A percentile compares a stretch with the other conserved stretches of the same genome.
phyloP scores from a whole-genome alignment of 1,139 yeast genomes.

The Pneumocystis carinii region DNA sequence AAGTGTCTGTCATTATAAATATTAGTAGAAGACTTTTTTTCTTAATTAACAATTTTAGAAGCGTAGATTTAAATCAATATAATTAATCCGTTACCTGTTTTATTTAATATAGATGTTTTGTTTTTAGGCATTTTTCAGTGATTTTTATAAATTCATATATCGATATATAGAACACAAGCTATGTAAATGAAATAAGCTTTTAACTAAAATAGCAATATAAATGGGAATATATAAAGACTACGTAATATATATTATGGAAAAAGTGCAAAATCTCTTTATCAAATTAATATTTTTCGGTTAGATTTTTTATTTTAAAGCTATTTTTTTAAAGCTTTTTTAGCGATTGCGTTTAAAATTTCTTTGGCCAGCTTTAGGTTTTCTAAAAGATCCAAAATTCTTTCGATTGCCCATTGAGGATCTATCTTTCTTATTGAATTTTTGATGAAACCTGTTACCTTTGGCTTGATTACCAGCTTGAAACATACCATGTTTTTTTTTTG shows the following conservation, averaged over 20 bases:
- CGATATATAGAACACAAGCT: neutral
- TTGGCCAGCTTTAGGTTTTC: neutral
- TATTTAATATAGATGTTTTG: neutral
- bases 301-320: neutral
- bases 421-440: neutral
- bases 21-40: conserved; percentile 11
- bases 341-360: neutral
- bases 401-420: neutral
- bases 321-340: neutral
- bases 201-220: neutral
- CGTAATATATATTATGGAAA: neutral
- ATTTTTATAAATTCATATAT: neutral
- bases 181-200: neutral
- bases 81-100: neutral
- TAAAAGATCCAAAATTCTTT: neutral
- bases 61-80: neutral
- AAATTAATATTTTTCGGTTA: neutral
- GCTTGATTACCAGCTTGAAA: neutral
- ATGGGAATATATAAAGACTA: neutral
- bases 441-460: neutral
- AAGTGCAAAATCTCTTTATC: neutral
- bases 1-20: conserved; percentile 14
- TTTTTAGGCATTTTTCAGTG: neutral
- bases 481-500: neutral
- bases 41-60: conserved; percentile 1